Percentiles rank a stretch among this genome's conserved stretches.
Conservation (phyloP, 805 yeast genomes). For the Nakazawaea populi region DNA sequence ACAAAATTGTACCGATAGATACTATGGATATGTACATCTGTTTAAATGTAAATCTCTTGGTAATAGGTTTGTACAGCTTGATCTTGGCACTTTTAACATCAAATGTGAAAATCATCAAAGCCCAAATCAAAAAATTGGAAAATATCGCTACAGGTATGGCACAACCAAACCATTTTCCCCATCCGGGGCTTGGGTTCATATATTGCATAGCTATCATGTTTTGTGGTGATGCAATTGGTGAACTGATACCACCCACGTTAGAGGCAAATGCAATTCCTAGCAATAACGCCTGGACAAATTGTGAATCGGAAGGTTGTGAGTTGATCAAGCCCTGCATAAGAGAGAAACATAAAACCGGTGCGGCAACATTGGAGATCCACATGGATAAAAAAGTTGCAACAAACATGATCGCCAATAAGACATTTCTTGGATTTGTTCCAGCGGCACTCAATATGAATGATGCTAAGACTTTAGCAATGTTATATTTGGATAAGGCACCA, state of each 20-base stretch:
- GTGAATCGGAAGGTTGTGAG: slow-evolving; percentile 72
- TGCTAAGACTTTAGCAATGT: slow-evolving; percentile 80
- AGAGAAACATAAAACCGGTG: slow-evolving; percentile 90
- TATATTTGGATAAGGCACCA: slow-evolving; percentile 87
- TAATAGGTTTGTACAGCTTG: slow-evolving; percentile 54
- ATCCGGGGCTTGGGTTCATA: slow-evolving; percentile 86
- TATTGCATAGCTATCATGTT: slow-evolving; percentile 84
- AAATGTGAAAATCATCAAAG: slow-evolving; percentile 59
- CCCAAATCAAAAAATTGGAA: slow-evolving; percentile 56
- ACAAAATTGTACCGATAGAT: slow-evolving; percentile 62
- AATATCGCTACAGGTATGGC: too few relatives aligned
- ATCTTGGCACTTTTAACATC: slow-evolving; percentile 37
- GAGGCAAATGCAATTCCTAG: slow-evolving; percentile 91
- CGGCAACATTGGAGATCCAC: slow-evolving; percentile 97
- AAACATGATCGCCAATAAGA: slow-evolving; percentile 75
- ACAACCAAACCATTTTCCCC: slow-evolving; percentile 53
- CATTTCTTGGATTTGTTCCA: slow-evolving; percentile 78
- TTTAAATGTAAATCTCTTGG: slow-evolving; percentile 60
- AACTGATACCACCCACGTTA: slow-evolving; percentile 93
- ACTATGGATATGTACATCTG: slow-evolving; percentile 75
- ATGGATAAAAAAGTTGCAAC: slow-evolving; percentile 83
- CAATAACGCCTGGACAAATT: slow-evolving; percentile 77
- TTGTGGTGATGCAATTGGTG: slow-evolving; percentile 97
- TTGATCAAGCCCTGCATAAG: slow-evolving; percentile 86
- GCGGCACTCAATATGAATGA: slow-evolving; percentile 76